A percentile compares a stretch with the other conserved stretches of the same genome.
phyloP scores from a whole-genome alignment of 78 protist species.

The Guillardia theta region DNA sequence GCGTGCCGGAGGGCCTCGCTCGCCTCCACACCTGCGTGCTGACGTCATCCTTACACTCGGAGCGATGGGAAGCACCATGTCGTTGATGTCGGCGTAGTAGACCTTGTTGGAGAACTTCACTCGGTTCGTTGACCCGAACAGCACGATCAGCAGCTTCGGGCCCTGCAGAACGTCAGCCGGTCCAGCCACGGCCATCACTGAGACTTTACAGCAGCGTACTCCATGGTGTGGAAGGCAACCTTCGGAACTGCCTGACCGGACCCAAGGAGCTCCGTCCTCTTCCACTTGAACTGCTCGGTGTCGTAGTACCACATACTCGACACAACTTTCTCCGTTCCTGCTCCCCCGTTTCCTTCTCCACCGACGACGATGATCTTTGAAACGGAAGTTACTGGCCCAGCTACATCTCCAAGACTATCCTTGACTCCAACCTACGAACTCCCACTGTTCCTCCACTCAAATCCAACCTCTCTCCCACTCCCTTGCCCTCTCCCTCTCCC shows the following conservation, averaged over 20 bases:
- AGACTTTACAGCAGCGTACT: no score
- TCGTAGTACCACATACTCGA: not conserved
- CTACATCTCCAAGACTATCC: no score
- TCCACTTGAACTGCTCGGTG: not conserved
- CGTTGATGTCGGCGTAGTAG: not conserved
- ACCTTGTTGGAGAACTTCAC: not conserved
- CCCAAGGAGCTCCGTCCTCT: not conserved
- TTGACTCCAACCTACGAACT: no score
- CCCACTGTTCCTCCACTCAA: no score
- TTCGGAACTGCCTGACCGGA: not conserved
- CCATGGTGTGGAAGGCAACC: not conserved
- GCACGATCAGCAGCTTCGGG: not conserved
- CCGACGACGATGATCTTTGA: not conserved
- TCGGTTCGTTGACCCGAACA: not conserved
- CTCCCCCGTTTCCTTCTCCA: not conserved
- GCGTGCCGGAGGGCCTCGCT: not conserved
- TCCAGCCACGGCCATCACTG: no score
- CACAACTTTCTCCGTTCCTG: not conserved
- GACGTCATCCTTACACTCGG: not conserved
- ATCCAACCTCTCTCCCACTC: no score
- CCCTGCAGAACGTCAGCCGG: no score
- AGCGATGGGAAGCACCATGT: not conserved
- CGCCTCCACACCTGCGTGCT: not conserved
- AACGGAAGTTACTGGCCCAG: no score
- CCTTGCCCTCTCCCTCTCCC: no score